Percentiles rank a stretch among this genome's conserved stretches.
These are phyloP conservation scores for Tephrocybe sp. DNA, from an alignment of 768 basidiomycete genomes.

Conservation along the genomic window DNA sequence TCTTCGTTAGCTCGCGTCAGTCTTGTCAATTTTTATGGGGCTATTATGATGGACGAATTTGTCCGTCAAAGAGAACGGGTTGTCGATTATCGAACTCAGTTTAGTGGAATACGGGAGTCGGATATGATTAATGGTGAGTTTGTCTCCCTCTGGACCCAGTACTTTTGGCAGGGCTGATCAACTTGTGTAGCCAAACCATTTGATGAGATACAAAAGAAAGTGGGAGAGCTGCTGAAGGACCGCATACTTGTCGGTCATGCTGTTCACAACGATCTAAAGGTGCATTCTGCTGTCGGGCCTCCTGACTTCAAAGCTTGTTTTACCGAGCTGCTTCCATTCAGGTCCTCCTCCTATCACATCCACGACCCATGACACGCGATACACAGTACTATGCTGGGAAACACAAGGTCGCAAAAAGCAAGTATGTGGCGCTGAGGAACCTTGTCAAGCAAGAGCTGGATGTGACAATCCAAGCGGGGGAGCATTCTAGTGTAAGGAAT, in stretches of 20 bases:
- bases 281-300: conserved; percentile 23
- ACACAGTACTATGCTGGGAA: conserved; percentile 64
- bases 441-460: conserved; percentile 79
- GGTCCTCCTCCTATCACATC: conserved; percentile 73
- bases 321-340: conserved; percentile 25
- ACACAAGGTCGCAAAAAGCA: conserved; percentile 57
- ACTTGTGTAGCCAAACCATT: conserved; percentile 66
- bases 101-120: conserved; percentile 73
- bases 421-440: conserved; percentile 72
- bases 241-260: conserved; percentile 89
- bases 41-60: conserved; percentile 75
- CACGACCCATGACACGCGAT: conserved; percentile 60
- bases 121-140: conserved; percentile 69
- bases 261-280: conserved; percentile 87
- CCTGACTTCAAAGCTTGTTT: background rate
- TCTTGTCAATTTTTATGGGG: conserved; percentile 86
- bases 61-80: conserved; percentile 85
- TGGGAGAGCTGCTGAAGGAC: conserved; percentile 74
- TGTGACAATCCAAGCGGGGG: conserved; percentile 79
- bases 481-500: conserved; percentile 81
- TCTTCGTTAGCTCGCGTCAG: conserved; percentile 87
- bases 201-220: conserved; percentile 72
- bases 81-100: conserved; percentile 90
- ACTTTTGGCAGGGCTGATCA: no score
- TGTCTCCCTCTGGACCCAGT: no score